Base-by-base conservation (phyloP, 1,284 basidiomycete species). In the Cryptococcus sp. region DNA sequence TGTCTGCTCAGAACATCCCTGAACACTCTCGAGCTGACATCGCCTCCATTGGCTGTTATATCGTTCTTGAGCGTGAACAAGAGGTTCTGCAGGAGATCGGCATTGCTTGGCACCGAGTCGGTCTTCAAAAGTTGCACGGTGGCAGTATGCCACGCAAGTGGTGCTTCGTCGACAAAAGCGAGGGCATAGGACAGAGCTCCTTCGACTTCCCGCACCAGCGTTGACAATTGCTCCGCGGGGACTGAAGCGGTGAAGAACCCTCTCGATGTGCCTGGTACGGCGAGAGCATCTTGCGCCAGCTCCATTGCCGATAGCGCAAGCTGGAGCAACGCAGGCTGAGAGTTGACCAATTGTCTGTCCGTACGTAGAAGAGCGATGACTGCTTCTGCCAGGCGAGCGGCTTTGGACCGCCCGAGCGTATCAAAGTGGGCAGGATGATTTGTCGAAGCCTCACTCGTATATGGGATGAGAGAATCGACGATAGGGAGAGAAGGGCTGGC, bases 101-200 rank as follows among this genome's bases (percentile, higher is more conserved):
- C 59, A 0, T 61, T 50, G 0, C 37, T 39, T 4, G 59, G 53
- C 1, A 56, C 26, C 0, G 19, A 40, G n/a, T 65, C 67, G 10
- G 55, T 55, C 41, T 66, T 67, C 15, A 72, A 56, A 16, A 83
- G 65, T 8, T 77, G 70, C n/a, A 83, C 74, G 0, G 84, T 78
- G 8, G 70, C 61, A 22, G 68, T 61, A 67, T 85, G 84, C 86
- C 86, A 87, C 1, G 74, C 75, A 0, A 66, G 22, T 0, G 72
- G 60, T 5, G 71, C 60, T 7, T 83, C 82, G 41, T 82, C 81
- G 0, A 78, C 73, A 0, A 79, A 71, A 0, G 83, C 79, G 2
- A 93, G 77, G 0, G 89, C 77, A 74, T 92, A 93, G 0, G 88
- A 83, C 1, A 84, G 77, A 2, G 89, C 70, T 39, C 86, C 86